A percentile compares a stretch with the other conserved stretches of the same genome.
These are phyloP conservation scores for Mycena citricolor DNA, from an alignment of 1,284 basidiomycete genomes.

Conservation along the genomic window DNA sequence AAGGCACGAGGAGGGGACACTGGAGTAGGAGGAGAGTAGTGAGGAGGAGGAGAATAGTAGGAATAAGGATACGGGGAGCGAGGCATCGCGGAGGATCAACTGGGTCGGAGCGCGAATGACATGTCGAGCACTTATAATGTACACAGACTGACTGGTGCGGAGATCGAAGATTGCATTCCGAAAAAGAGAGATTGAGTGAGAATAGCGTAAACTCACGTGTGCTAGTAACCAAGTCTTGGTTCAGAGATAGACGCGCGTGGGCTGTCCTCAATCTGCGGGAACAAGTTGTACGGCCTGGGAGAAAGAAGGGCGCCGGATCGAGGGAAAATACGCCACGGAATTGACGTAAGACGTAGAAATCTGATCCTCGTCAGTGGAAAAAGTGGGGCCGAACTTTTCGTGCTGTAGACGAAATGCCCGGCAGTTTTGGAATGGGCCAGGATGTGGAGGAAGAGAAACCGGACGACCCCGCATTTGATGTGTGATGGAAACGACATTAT, in stretches of 20 bases:
- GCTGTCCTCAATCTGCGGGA: conserved; percentile 10
- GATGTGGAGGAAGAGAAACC: not conserved
- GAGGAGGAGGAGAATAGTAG: conserved; percentile 31
- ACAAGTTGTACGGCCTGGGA: conserved; percentile 12
- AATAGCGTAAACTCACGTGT: conserved; percentile 18
- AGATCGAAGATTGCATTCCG: conserved; percentile 4
- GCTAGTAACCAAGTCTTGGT: not conserved
- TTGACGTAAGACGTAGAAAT: conserved; percentile 2
- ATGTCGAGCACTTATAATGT: conserved; percentile 10
- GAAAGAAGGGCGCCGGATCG: conserved; percentile 13
- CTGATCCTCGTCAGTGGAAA: conserved; percentile 7
- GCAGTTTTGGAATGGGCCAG: not conserved
- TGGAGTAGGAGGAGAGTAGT: conserved; percentile 32
- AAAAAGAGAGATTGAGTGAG: conserved; percentile 19
- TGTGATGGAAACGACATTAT: not conserved
- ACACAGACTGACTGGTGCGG: conserved; percentile 5
- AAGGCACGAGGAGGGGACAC: conserved; percentile 24
- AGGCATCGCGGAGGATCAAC: conserved; percentile 31
- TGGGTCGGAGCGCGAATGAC: conserved; percentile 39
- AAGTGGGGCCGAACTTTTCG: too few species aligned
- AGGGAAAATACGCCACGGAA: conserved; percentile 13
- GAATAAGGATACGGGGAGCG: conserved; percentile 29
- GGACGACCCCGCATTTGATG: not conserved
- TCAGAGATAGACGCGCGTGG: conserved; percentile 14
- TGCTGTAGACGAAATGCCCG: too few species aligned